Base-by-base conservation (phyloP, 306 rosid species). In the Abrus precatorius region DNA sequence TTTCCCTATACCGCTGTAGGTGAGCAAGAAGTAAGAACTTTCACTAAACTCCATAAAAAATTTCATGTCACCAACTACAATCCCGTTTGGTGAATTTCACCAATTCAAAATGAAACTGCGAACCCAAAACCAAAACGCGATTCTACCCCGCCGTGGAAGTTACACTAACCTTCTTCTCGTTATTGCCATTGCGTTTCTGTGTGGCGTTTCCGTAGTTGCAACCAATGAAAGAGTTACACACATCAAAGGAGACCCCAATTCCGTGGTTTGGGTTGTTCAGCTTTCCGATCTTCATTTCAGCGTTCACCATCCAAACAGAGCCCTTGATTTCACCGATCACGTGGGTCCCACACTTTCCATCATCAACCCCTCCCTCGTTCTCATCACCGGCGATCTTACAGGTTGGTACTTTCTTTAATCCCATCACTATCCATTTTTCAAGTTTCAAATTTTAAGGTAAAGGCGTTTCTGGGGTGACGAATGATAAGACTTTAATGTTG, bases 251-350 rank as follows among this genome's bases (percentile, higher is more conserved):
- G 85, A 65, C 33, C 85, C 91, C 1, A 91, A 89, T 81, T 93
- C 95, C 10, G 86, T 93, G 55, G 74, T 93, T 62, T 95, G 99
- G 99, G 81, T 82, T 67, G 97, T 95, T 89, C 99, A 95, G 89
- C 92, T 95, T 45, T 93, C 99, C 52, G 98, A 95, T 90, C 97
- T 95, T 75, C 99, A 95, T 84, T 93, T 95, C 89, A 95, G 99
- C 78, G 90, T 89, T 66, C 97, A 95, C 86, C 89, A 95, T 66
- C 96, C 99, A 2, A 83, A 91, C 28, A 80, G 99, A 87, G 98
- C 97, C 14, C 52, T 53, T n/a, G 86, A 90, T 40, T 95, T 95
- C 85, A 56, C 79, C 13, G 4, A 77, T 5, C 36, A 85, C n/a
- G 89, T 93, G 3, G 96, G 82, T 1, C 89, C 98, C 67, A 78